These are phyloP conservation scores for Cucurbita argyrosperma DNA, from an alignment of 306 rosid species.

Conservation along the genomic window DNA sequence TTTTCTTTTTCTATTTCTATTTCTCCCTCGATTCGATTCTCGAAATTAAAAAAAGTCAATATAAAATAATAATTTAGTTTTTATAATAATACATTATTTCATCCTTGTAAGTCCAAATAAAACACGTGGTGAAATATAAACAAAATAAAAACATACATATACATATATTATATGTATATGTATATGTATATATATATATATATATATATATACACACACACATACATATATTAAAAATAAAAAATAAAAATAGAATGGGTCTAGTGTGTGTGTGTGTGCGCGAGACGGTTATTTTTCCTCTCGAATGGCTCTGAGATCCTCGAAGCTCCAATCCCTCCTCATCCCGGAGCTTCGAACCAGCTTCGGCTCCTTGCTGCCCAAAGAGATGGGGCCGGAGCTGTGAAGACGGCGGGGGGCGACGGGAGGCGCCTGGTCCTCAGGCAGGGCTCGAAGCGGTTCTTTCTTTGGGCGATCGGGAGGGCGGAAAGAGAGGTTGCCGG, in stretches of 20 bases:
- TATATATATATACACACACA: too few relatives aligned
- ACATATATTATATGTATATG: too few relatives aligned
- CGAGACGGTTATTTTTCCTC: conserved; percentile 3
- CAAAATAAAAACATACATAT: too few relatives aligned
- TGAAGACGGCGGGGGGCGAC: conserved; percentile 15
- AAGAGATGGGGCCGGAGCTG: not conserved
- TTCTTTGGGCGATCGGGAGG: conserved; percentile 1
- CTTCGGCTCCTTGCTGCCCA: conserved; percentile 23
- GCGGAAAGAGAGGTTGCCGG: conserved; percentile 22
- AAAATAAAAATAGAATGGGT: not conserved
- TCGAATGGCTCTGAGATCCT: conserved; percentile 19
- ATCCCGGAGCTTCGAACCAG: conserved; percentile 58
- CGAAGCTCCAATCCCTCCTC: conserved; percentile 93
- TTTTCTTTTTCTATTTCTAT: too few relatives aligned
- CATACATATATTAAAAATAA: not conserved
- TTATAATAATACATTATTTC: not conserved
- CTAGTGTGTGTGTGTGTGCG: too few relatives aligned
- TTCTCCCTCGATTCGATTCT: too few relatives aligned
- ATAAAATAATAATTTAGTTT: not conserved
- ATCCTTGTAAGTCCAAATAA: not conserved
- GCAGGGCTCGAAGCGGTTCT: not conserved
- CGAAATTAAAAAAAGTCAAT: too few relatives aligned
- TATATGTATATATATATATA: too few relatives aligned
- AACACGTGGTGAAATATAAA: not conserved
- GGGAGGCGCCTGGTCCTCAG: not conserved